Base-by-base conservation (phyloP, 1,284 basidiomycete species). In the Irpex sp. region DNA sequence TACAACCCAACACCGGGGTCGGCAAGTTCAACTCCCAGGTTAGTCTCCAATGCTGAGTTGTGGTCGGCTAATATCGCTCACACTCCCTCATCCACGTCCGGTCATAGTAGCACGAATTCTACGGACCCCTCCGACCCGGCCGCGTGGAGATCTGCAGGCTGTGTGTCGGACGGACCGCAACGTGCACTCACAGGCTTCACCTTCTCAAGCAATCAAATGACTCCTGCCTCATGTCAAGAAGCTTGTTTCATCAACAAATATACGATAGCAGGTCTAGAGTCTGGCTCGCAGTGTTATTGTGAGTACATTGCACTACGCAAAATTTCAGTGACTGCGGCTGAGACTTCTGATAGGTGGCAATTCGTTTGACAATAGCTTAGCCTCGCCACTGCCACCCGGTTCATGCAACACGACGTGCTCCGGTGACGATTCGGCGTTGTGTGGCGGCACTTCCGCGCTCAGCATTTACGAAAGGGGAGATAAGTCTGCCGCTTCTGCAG, bases 281-380 rank as follows among this genome's bases (percentile, higher is more conserved):
- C 62, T 53, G 69, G 68, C 13, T 58, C 65, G 31, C 69, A 72
- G 57, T 72, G 71, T 61, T 72, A 69, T 60, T 72, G 69, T 71
- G 21, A 50, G 67, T 13, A 26, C 31, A 19, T 50, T 60, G 15
- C 31, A 37, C 39, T 57, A 31, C 35, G 1, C n/a, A 35, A 26
- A 33, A 11, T 17, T 17, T 8, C 5, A 8, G 9, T 11, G 9
- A 35, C 35, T 21, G 47, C 51, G 13, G 50, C 39, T 58, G 13
- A 39, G 15, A 17, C 11, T 39, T 17, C 21, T 21, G 19, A 59
- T 37, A 65, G 63, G 63, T 36, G 63, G 63, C 15, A 60, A 61
- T 36, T 26, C 46, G 5, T 65, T 65, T 57, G 8, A 56, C 11
- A 62, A 65, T 51, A 61, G 51, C 46, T 57, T 58, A 15, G 67